A percentile compares a stretch with the other conserved stretches of the same genome.
These are phyloP conservation scores for Yamadazyma takamatsuzukensis DNA, from an alignment of 805 yeast species.

Conservation along the genomic window DNA sequence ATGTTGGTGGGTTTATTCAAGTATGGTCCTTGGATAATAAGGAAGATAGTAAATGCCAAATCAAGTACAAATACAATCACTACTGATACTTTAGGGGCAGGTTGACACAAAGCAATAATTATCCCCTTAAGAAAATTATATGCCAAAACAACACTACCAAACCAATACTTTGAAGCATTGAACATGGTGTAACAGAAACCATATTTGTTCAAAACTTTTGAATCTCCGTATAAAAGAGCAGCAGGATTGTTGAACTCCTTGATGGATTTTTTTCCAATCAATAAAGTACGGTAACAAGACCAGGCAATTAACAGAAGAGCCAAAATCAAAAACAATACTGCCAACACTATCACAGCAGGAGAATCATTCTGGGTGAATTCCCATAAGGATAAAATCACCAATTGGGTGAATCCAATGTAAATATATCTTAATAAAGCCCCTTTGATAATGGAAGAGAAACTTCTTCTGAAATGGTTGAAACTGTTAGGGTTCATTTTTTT, in stretches of 20 bases:
- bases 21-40: conserved; percentile 69
- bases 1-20: conserved; percentile 81
- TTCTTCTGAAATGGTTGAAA: conserved; percentile 47
- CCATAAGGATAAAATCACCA: conserved; percentile 78
- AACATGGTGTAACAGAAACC: conserved; percentile 92
- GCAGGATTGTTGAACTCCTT: conserved; percentile 73
- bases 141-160: conserved; percentile 60
- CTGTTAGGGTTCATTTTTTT: conserved; percentile 50
- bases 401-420: conserved; percentile 81
- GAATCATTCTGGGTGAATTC: conserved; percentile 81
- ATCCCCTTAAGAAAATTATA: conserved; percentile 65
- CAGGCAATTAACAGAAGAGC: conserved; percentile 59
- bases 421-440: conserved; percentile 78
- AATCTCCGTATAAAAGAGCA: conserved; percentile 79
- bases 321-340: conserved; percentile 64
- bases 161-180: conserved; percentile 77
- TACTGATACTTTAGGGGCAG: conserved; percentile 78
- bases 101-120: conserved; percentile 76
- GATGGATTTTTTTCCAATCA: conserved; percentile 62
- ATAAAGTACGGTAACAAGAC: conserved; percentile 61
- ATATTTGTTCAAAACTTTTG: conserved; percentile 65
- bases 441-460: conserved; percentile 61
- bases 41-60: conserved; percentile 58
- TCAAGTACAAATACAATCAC: conserved; percentile 74
- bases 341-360: conserved; percentile 81